A percentile compares a stretch with the other conserved stretches of the same genome.
These are phyloP conservation scores for Pelargonium australe DNA, from an alignment of 441 rosid genomes.

Conservation along the genomic window DNA sequence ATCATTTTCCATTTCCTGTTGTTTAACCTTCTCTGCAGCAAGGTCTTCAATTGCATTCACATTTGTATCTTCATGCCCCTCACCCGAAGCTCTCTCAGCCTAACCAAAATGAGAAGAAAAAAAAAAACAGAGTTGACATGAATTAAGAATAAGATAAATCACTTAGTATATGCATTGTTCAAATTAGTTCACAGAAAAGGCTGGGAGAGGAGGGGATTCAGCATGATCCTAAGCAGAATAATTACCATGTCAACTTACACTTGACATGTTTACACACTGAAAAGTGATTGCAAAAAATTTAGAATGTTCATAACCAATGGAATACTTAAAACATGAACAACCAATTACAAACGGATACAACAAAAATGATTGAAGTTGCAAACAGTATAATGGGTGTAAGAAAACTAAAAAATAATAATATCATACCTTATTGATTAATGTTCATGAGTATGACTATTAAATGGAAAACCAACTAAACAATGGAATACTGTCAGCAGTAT, in stretches of 20 bases:
- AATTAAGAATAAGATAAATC: neutral
- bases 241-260: no score
- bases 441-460: neutral
- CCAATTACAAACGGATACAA: neutral
- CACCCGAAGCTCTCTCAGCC: constrained; percentile 35
- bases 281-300: no score
- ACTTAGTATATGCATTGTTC: neutral
- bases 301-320: no score
- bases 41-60: constrained; percentile 27
- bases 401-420: neutral
- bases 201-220: no score
- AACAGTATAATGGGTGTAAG: neutral
- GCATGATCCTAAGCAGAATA: no score
- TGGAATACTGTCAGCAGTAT: neutral
- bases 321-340: neutral
- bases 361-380: neutral
- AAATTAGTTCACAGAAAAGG: neutral
- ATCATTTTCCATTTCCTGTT: constrained; percentile 30
- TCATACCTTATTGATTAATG: neutral
- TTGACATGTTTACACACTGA: no score
- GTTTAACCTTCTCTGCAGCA: constrained; percentile 24
- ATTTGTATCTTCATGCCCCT: constrained; percentile 31
- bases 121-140: neutral
- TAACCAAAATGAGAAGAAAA: constrained; percentile 23
- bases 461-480: neutral